Evolutionary conservation across 2,329 filamentous ascomycete species (phyloP).

Genomic region (Colletotrichum incanum): DNA sequence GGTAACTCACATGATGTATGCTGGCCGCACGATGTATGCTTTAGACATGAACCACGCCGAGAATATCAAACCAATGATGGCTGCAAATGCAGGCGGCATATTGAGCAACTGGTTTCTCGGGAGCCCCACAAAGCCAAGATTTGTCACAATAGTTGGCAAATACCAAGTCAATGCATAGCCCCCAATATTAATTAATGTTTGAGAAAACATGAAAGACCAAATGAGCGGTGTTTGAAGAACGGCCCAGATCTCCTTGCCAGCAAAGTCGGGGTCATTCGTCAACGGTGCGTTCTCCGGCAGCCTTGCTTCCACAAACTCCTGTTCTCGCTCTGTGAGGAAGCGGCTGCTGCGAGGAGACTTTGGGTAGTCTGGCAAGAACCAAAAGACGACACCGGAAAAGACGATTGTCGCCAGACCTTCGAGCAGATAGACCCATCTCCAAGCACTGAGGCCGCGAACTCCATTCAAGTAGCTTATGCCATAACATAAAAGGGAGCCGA

Average conservation of each 20-base stretch:
- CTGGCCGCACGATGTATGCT: conserved; percentile 57
- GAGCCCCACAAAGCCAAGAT: conserved; percentile 58
- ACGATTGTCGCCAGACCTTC: conserved; percentile 59
- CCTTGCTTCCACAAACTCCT: conserved; percentile 57
- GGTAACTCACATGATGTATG: conserved; percentile 53
- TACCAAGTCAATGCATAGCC: conserved; percentile 60
- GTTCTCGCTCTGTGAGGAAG: conserved; percentile 57
- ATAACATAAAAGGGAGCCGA: conserved; percentile 53
- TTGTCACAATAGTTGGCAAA: conserved; percentile 59
- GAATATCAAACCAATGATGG: conserved; percentile 57
- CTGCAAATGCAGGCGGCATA: conserved; percentile 61
- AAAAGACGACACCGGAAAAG: conserved; percentile 15
- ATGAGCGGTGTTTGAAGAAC: conserved; percentile 49
- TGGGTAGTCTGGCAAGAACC: conserved; percentile 62
- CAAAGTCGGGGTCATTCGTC: conserved; percentile 55
- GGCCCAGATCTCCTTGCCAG: conserved; percentile 52
- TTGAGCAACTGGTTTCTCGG: conserved; percentile 62
- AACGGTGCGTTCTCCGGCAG: conserved; percentile 57
- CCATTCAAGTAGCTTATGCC: conserved; percentile 49
- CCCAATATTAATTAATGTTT: conserved; percentile 57
- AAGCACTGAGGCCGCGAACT: conserved; percentile 46
- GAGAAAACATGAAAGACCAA: conserved; percentile 47
- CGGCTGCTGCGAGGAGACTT: conserved; percentile 54
- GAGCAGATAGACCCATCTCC: conserved; percentile 59
- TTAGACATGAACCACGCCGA: conserved; percentile 55